phyloP scores from a whole-genome alignment of 352 stramenopile species.

The Globisporangium okanoganense region DNA sequence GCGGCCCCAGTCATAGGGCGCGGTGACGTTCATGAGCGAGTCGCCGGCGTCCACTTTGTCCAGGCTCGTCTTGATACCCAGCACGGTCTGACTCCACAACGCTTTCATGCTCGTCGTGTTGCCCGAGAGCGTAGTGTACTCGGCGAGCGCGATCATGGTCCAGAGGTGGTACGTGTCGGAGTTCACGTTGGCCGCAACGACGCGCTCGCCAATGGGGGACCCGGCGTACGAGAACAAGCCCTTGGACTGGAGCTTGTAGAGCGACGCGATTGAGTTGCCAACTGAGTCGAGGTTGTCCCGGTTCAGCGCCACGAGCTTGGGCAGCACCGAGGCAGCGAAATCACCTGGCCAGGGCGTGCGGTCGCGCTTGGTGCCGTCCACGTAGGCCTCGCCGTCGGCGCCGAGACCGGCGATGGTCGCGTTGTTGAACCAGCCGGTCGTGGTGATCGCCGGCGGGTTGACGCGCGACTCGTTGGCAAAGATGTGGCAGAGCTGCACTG shows the following conservation, averaged over 20 bases:
- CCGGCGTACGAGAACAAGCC: neutral
- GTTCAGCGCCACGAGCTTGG: constrained; percentile 28
- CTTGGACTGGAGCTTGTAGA: constrained; percentile 8
- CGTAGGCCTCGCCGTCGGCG: neutral
- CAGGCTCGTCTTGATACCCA: neutral
- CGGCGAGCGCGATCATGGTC: constrained; percentile 30
- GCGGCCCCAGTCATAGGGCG: constrained; percentile 24
- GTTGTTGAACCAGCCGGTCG: neutral
- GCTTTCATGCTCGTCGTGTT: constrained; percentile 17
- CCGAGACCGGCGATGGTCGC: neutral
- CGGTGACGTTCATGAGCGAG: constrained; percentile 23
- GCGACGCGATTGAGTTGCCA: constrained; percentile 23
- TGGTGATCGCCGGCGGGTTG: neutral
- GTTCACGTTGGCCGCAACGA: constrained; percentile 14
- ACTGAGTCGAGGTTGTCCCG: constrained; percentile 29
- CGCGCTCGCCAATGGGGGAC: neutral
- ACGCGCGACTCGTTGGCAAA: constrained; percentile 25
- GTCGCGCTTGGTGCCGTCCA: neutral
- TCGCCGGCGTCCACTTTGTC: neutral
- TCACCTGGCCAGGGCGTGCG: constrained; percentile 26
- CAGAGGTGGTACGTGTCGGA: constrained; percentile 43
- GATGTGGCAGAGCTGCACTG: constrained; percentile 32
- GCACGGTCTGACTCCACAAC: neutral
- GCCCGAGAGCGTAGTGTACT: constrained; percentile 25
- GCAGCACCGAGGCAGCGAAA: constrained; percentile 22